Percentiles rank a stretch among this genome's conserved stretches.
These are phyloP conservation scores for Macadamia tetraphylla DNA, from an alignment of 164 flowering plant genomes.

Conservation along the genomic window DNA sequence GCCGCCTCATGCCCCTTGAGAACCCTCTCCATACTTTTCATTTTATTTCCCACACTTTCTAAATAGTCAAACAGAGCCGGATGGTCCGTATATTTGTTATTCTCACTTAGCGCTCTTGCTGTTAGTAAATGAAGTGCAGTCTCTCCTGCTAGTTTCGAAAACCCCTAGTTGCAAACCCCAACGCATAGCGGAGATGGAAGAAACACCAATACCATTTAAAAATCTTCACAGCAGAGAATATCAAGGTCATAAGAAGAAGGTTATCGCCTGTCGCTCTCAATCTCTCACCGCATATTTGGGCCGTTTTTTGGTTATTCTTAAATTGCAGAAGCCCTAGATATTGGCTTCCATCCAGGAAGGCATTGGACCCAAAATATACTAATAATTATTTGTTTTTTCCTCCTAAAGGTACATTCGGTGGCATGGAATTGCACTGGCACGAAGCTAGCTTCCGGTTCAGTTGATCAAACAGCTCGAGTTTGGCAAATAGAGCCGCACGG, in stretches of 20 bases:
- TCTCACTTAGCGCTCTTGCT: no score
- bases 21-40: no score
- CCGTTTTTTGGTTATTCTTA: not conserved
- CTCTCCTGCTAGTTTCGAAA: not conserved
- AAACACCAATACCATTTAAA: conserved; percentile 12
- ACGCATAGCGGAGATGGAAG: conserved; percentile 34
- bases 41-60: no score
- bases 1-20: no score
- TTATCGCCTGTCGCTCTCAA: not conserved
- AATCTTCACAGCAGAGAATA: conserved; percentile 86
- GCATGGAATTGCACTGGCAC: conserved; percentile 95
- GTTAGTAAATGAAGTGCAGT: no score
- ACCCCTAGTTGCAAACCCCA: no score
- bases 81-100: no score
- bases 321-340: not conserved
- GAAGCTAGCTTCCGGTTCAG: conserved; percentile 94
- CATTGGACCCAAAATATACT: not conserved
- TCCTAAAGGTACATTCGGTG: conserved; percentile 81
- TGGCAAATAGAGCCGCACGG: conserved; percentile 92
- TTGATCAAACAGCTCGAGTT: conserved; percentile 88
- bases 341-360: not conserved
- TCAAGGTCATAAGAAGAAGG: conserved; percentile 88
- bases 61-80: no score
- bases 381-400: not conserved
- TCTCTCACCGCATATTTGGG: no score